Evolutionary conservation across 148 eudicot genomes (phyloP), one percentile per base, ranked within the genome.

Genomic region (Camellia granthamiana): DNA sequence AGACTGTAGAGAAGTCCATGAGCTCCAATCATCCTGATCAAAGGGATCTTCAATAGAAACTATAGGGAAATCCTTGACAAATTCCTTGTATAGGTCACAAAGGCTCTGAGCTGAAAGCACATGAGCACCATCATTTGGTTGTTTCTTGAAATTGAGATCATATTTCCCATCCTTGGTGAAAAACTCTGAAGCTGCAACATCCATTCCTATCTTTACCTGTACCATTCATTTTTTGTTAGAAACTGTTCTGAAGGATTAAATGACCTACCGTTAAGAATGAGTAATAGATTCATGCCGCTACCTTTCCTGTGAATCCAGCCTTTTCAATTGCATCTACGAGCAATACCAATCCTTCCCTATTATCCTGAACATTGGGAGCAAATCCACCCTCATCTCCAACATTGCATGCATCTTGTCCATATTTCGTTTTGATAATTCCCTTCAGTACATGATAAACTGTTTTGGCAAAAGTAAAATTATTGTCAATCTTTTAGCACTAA

Each of bases 351-450:
- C 99, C 99, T 82, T 96, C 99, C 69, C 98, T 88, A 78, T 96
- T 96, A 76, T 96, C 99, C 84, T 94, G 99, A 61, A 96, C 97
- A 85, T 96, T 96, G 13, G 99, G 99, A 64, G 99, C 99, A 86
- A 96, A 96, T 70, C 99, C 99, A 78, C 99, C 99, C 86, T 96
- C 99, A 84, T 96, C 99, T 81, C 99, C 99, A 69, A 96, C 98
- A 84, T 96, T 93, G 86, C 98, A 93, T 21, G 99, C 99, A 82
- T 96, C 99, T 88, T 96, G 99, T 76, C 99, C 99, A 74, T 96
- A 96, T 85, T 96, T 96, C 43, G 97, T 91, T 86, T 96, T 96
- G 77, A 96, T 96, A 79, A 96, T 94, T 73, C 97, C 99, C 87
- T 94, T 96, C 74, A 96, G 90, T 70, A 72, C 70, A 86, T 96